These are phyloP conservation scores for Oxyria digyna DNA, from an alignment of 148 eudicot species.

Conservation along the genomic window DNA sequence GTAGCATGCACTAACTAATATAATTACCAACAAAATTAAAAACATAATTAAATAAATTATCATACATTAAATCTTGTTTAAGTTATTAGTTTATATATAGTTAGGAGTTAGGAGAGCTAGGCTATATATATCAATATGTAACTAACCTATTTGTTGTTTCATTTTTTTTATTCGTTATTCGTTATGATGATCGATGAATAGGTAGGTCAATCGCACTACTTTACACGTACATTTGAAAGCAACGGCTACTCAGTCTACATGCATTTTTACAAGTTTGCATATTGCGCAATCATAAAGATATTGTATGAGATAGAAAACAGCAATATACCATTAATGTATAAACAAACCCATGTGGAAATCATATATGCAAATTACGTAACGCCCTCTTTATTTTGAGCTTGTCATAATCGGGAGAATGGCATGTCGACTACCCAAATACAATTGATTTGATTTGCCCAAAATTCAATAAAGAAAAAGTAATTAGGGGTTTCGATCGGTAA, in stretches of 20 bases:
- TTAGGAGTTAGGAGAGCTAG: no score
- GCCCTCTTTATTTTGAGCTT: not conserved
- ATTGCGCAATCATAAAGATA: not conserved
- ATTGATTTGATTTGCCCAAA: no score
- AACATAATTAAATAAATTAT: no score
- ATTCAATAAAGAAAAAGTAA: not conserved
- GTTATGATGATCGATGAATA: not conserved
- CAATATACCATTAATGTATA: not conserved
- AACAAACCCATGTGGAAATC: not conserved
- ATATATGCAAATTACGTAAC: not conserved
- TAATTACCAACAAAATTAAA: no score
- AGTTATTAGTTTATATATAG: no score
- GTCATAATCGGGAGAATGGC: not conserved
- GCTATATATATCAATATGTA: no score
- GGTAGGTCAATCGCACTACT: not conserved
- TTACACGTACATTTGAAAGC: not conserved
- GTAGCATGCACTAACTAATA: no score
- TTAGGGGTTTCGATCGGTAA: not conserved
- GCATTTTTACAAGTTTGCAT: not conserved
- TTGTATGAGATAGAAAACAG: not conserved
- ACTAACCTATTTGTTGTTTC: not conserved
- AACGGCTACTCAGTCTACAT: no score
- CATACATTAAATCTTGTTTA: no score
- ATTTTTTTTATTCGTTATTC: no score
- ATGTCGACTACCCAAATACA: not conserved